Conservation (phyloP, 345 rosid genomes). For the Citrus reticulata region DNA sequence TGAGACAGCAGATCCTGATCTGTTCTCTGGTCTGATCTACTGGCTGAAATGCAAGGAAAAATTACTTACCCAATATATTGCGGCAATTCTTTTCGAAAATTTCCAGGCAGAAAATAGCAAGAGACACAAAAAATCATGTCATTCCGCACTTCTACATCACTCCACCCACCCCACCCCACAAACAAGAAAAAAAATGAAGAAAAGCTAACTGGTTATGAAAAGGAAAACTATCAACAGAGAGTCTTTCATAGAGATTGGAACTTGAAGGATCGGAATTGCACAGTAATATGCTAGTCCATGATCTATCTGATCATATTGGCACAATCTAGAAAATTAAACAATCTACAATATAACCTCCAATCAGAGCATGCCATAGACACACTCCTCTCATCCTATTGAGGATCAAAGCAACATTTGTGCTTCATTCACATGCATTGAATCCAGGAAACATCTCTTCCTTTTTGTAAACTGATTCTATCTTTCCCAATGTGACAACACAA, state of each 20-base stretch:
- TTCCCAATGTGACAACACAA: background rate
- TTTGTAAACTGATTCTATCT: background rate
- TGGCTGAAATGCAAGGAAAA: constrained; percentile 54
- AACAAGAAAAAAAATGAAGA: background rate
- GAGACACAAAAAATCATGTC: background rate
- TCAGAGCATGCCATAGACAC: background rate
- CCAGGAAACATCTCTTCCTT: background rate
- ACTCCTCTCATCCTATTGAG: background rate
- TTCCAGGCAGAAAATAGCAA: background rate
- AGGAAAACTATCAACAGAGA: background rate
- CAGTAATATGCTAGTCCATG: background rate
- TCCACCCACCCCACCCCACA: background rate
- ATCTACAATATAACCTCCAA: background rate
- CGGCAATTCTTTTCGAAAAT: background rate
- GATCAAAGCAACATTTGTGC: background rate
- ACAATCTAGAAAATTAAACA: background rate
- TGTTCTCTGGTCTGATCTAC: constrained; percentile 50
- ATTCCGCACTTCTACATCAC: background rate
- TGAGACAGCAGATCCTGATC: constrained; percentile 83
- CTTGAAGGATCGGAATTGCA: background rate
- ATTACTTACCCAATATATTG: constrained; percentile 6
- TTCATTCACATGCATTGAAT: background rate
- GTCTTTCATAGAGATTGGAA: background rate
- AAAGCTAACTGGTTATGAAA: background rate
- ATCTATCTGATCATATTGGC: background rate